phyloP scores from a whole-genome alignment of 2,329 filamentous ascomycete genomes.

The Metarhizium humberi region DNA sequence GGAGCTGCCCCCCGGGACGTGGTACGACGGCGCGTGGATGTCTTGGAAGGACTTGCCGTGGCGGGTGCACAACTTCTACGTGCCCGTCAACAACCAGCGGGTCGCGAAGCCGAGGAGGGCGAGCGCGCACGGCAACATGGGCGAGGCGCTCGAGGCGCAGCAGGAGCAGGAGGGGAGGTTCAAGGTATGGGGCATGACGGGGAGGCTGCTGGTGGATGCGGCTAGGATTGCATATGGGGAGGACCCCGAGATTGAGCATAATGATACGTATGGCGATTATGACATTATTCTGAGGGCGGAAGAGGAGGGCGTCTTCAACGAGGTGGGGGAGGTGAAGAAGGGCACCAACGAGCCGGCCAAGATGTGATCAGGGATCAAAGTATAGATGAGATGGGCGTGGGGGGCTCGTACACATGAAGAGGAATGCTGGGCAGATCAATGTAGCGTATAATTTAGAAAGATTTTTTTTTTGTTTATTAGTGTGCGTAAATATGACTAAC shows the following conservation, averaged over 20 bases:
- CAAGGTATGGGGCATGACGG: constrained; percentile 93
- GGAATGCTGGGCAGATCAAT: neutral
- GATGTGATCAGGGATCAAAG: constrained; percentile 17
- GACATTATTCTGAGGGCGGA: constrained; percentile 37
- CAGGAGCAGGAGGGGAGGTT: constrained; percentile 50
- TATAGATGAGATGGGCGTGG: neutral
- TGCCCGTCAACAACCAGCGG: constrained; percentile 63
- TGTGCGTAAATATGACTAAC: neutral
- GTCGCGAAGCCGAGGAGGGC: constrained; percentile 50
- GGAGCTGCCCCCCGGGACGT: constrained; percentile 45
- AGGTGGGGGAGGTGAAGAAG: constrained; percentile 21
- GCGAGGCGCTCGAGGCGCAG: constrained; percentile 36
- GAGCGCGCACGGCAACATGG: constrained; percentile 33
- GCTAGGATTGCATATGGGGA: constrained; percentile 75
- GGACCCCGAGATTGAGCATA: constrained; percentile 75
- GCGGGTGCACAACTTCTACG: constrained; percentile 86
- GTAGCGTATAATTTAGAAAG: no score
- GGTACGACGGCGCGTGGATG: constrained; percentile 82
- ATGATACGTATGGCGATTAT: constrained; percentile 43
- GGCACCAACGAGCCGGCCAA: constrained; percentile 20
- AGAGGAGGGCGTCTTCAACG: constrained; percentile 37
- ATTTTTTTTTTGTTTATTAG: neutral
- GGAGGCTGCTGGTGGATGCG: constrained; percentile 78
- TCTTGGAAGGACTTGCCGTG: constrained; percentile 71
- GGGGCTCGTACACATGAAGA: neutral